Evolutionary conservation across 352 stramenopile species (phyloP).

Genomic region (Aphanomyces stellatus): DNA sequence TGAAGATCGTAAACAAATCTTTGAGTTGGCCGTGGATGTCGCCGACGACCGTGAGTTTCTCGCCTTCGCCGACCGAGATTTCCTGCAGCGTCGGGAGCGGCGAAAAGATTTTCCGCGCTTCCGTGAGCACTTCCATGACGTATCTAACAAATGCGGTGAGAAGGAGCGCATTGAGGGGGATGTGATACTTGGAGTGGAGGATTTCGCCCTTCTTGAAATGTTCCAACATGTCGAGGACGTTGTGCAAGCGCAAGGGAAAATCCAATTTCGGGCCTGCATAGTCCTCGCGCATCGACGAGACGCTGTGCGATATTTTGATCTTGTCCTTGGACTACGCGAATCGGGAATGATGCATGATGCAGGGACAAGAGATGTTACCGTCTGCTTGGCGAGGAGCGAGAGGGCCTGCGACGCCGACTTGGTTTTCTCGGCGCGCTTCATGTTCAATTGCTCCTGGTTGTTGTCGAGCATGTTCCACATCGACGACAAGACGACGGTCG

Average conservation of each 20-base stretch:
- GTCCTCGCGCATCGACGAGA: conserved; percentile 46
- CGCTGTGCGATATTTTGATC: conserved; percentile 32
- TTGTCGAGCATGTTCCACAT: conserved; percentile 88
- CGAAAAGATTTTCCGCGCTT: conserved; percentile 47
- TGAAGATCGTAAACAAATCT: conserved; percentile 94
- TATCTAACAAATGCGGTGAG: conserved; percentile 30
- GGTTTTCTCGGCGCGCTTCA: conserved; percentile 80
- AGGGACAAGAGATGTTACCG: conserved; percentile 26
- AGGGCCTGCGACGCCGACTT: conserved; percentile 77
- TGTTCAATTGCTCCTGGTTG: conserved; percentile 83
- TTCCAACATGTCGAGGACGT: conserved; percentile 84
- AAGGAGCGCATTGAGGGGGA: background rate
- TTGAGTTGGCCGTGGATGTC: conserved; percentile 92
- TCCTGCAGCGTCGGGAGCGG: conserved; percentile 79
- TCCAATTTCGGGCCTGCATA: conserved; percentile 71
- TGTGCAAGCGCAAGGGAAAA: conserved; percentile 79
- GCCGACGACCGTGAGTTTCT: conserved; percentile 89
- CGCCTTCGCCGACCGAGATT: conserved; percentile 68
- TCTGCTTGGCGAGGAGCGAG: conserved; percentile 58
- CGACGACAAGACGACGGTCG: conserved; percentile 63
- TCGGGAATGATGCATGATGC: background rate
- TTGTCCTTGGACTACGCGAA: conserved; percentile 23
- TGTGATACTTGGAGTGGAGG: conserved; percentile 72
- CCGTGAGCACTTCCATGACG: conserved; percentile 76
- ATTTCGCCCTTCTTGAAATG: conserved; percentile 84